phyloP scores from a whole-genome alignment of 2,329 filamentous ascomycete genomes.

The Botrytis cinerea region DNA sequence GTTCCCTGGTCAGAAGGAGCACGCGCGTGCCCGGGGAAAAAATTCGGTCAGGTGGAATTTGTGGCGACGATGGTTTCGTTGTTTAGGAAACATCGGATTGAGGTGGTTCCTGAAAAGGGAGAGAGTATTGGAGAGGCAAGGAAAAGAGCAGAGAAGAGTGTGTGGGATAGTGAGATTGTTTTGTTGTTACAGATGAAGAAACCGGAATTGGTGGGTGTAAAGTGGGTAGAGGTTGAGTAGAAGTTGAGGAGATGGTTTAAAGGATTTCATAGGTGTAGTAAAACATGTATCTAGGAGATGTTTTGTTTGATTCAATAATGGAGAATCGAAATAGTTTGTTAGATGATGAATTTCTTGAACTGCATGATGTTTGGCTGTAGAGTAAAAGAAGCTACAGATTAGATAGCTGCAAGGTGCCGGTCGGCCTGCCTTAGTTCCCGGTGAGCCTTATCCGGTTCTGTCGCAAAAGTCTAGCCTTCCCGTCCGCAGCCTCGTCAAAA shows the following conservation, averaged over 20 bases:
- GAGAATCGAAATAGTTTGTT: not conserved
- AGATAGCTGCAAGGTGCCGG: not conserved
- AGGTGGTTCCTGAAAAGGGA: not conserved
- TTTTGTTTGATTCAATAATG: not conserved
- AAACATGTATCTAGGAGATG: not conserved
- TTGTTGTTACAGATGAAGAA: constrained; percentile 14
- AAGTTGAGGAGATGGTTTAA: not conserved
- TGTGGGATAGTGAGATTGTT: constrained; percentile 7
- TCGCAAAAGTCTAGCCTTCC: constrained; percentile 11
- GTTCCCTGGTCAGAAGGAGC: constrained; percentile 29
- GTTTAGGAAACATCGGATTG: not conserved
- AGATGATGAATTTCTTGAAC: not conserved
- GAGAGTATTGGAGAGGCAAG: not conserved
- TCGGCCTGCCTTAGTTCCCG: constrained; percentile 3
- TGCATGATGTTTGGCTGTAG: not conserved
- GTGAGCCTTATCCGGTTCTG: not conserved
- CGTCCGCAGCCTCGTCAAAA: constrained; percentile 20
- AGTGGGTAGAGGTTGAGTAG: constrained; percentile 11
- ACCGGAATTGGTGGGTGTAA: not conserved
- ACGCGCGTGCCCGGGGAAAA: constrained; percentile 28
- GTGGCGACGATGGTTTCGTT: constrained; percentile 6
- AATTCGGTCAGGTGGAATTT: constrained; percentile 30
- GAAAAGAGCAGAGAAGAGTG: not conserved
- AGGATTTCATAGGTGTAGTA: not conserved
- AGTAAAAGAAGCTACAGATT: not conserved